Conservation (phyloP, 2,329 filamentous ascomycete genomes). For the Fusarium sp. region DNA sequence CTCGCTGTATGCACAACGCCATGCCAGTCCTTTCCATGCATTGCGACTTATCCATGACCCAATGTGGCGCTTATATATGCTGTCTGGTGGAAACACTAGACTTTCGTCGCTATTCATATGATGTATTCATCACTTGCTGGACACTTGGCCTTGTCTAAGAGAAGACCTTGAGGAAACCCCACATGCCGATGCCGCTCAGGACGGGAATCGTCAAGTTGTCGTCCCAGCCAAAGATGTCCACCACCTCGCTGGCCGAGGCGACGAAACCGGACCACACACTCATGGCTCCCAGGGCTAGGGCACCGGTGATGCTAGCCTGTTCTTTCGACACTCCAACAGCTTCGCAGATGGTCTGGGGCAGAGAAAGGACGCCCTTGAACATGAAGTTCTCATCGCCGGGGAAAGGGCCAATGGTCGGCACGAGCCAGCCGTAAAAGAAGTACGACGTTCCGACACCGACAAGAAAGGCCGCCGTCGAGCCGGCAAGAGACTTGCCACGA, state of each 20-base stretch:
- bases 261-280: constrained; percentile 91
- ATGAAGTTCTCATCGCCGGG: constrained; percentile 80
- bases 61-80: constrained; percentile 30
- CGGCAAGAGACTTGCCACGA: constrained; percentile 91
- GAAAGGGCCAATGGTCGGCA: constrained; percentile 77
- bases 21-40: constrained; percentile 21
- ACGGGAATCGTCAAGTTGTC: constrained; percentile 98
- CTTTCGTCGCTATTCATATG: constrained; percentile 12
- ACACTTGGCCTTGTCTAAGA: constrained; percentile 60
- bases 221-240: constrained; percentile 95
- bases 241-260: constrained; percentile 89
- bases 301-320: constrained; percentile 77
- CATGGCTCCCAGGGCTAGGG: constrained; percentile 83
- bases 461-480: constrained; percentile 85
- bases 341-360: constrained; percentile 74
- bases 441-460: constrained; percentile 87
- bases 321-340: constrained; percentile 73
- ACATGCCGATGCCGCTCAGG: constrained; percentile 89
- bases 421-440: constrained; percentile 91
- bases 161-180: constrained; percentile 92
- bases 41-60: constrained; percentile 20
- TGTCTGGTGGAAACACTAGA: constrained; percentile 5
- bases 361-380: constrained; percentile 82
- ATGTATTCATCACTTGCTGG: constrained; percentile 3
- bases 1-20: constrained; percentile 34